Base-by-base conservation (phyloP, 1,284 basidiomycete genomes). In the Bjerkandera adusta region DNA sequence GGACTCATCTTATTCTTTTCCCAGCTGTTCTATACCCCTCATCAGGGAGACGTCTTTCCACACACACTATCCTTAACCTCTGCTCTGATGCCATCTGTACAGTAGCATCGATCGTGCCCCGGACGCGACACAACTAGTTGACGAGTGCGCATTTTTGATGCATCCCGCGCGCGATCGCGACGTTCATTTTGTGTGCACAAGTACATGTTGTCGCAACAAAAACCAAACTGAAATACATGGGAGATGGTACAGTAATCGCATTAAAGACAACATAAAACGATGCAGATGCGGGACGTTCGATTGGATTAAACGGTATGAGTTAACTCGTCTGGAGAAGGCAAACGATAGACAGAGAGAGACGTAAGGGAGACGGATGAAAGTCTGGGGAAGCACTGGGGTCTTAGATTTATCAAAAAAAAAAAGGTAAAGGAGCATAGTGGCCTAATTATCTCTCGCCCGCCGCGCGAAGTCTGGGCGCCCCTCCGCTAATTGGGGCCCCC, bases 401-500 rank as follows among this genome's bases (percentile, higher is more conserved):
- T n/a, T n/a, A n/a, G n/a, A n/a, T n/a, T n/a, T n/a, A n/a, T n/a
- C n/a, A n/a, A n/a, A n/a, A n/a, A n/a, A n/a, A n/a, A n/a, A n/a
- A n/a, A n/a, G n/a, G n/a, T n/a, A n/a, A n/a, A n/a, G n/a, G n/a
- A n/a, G n/a, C n/a, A n/a, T n/a, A n/a, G n/a, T n/a, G n/a, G n/a
- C n/a, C n/a, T n/a, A n/a, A n/a, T 32, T 32, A 42, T 24, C 40
- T 27, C 27, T 42, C 41, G 41, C 8, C 41, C 21, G 30, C 41
- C 15, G 29, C 30, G 7, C 41, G 29, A 12, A 43, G 30, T 8
- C 41, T 29, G 30, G 41, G 35, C 18, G 35, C 41, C n/a, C 41
- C 33, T 2, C 46, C 46, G 40, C 43, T 48, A 24, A 41, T 20
- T 15, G 45, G 36, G 15, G 45, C 27, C 30, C 38, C 20, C 32